phyloP scores from a whole-genome alignment of 1,284 basidiomycete genomes.

The Taiwanofungus camphoratus region DNA sequence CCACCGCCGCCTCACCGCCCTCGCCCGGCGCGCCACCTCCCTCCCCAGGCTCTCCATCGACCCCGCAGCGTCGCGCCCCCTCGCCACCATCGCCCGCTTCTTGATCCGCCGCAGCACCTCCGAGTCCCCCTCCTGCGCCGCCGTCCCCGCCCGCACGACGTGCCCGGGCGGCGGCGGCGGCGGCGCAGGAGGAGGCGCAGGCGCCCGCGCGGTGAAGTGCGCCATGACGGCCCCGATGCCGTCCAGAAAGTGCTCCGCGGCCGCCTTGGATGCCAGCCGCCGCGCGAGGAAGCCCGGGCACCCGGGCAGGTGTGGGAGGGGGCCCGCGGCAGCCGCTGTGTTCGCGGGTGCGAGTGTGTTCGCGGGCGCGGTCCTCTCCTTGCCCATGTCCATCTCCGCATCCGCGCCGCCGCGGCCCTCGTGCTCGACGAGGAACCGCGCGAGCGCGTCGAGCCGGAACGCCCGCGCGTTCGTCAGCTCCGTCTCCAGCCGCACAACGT shows the following conservation, averaged over 20 bases:
- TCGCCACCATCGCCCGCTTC: not conserved
- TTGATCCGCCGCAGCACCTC: not conserved
- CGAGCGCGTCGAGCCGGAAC: not conserved
- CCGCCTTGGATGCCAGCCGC: not conserved
- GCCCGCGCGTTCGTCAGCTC: not conserved
- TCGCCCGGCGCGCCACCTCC: not conserved
- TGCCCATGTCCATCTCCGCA: not conserved
- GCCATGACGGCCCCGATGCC: not conserved
- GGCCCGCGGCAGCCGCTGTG: too few relatives aligned
- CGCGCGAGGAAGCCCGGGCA: too few relatives aligned
- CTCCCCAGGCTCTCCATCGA: not conserved
- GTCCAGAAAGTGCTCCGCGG: not conserved
- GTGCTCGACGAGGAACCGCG: not conserved
- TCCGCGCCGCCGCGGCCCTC: not conserved
- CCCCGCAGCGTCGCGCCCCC: not conserved
- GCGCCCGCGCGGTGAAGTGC: not conserved
- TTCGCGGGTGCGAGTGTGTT: too few relatives aligned
- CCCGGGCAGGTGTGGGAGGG: not conserved
- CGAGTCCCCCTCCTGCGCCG: not conserved
- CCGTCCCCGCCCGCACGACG: not conserved
- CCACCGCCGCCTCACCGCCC: not conserved
- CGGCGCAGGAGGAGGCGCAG: not conserved
- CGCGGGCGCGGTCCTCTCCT: not conserved
- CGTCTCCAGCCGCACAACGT: not conserved
- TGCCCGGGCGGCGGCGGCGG: too few relatives aligned